Evolutionary conservation across 75 land plant genomes (phyloP).

Genomic region (Sequoiadendron giganteum): DNA sequence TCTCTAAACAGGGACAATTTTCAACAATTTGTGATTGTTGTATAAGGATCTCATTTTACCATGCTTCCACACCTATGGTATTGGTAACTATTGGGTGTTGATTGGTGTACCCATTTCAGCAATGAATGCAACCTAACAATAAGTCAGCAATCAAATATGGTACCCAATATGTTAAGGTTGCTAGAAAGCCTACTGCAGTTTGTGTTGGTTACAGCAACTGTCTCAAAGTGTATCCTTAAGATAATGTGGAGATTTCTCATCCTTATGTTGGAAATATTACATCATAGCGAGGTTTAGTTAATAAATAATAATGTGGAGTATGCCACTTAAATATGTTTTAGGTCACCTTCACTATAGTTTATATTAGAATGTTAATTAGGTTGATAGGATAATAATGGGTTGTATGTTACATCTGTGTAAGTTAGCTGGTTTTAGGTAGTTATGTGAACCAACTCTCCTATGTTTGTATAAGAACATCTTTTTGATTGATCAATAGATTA

Average conservation of each 20-base stretch:
- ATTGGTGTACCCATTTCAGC: not conserved
- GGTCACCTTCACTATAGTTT: too few relatives aligned
- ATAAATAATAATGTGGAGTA: too few relatives aligned
- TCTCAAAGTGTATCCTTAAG: not conserved
- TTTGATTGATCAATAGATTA: too few relatives aligned
- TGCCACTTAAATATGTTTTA: too few relatives aligned
- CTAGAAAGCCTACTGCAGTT: not conserved
- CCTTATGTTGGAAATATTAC: too few relatives aligned
- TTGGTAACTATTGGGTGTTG: not conserved
- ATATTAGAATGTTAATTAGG: too few relatives aligned
- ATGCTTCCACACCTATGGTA: not conserved
- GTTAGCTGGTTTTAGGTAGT: too few relatives aligned
- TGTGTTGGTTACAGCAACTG: not conserved
- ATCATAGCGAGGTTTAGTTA: too few relatives aligned
- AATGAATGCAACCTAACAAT: not conserved
- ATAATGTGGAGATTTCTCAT: not conserved
- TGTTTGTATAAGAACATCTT: too few relatives aligned
- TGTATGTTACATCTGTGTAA: too few relatives aligned
- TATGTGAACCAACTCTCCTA: too few relatives aligned
- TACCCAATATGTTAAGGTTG: not conserved
- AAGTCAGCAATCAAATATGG: not conserved
- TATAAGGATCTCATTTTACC: not conserved
- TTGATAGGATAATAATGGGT: too few relatives aligned
- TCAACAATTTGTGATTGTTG: not conserved
- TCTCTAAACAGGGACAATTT: not conserved